Base-by-base conservation (phyloP, 73 alveolate genomes). In the Paramecium pentaurelia region DNA sequence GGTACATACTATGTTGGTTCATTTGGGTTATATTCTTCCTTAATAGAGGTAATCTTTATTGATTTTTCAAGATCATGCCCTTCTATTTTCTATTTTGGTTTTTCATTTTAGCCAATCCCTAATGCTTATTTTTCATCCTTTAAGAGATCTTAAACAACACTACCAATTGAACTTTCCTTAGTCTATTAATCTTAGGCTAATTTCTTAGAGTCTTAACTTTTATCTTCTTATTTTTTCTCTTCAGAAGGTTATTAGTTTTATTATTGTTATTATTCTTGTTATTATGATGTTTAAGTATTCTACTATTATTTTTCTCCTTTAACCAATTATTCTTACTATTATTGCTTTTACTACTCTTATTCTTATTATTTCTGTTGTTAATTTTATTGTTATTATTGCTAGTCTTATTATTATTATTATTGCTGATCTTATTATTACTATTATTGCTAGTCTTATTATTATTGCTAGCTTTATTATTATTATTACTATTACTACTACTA, bases 21-120 rank as follows among this genome's bases (percentile, higher is more conserved):
- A 73, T 73, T 73, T 4, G 87, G 87, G 27, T 73, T 40, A 37
- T 30, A 34, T 73, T 73, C 87, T 12, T 73, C 87, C 36, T 73
- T 73, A n/a, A 73, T 37, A 4, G 60, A 37, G 9, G 8, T 73
- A 11, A 73, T 73, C 40, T 34, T 37, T 18, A 73, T 34, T 12
- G 87, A 73, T 73, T 36, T 37, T 38, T 73, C 87, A 11, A 12
- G 25, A 16, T 40, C 51, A 11, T 32, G 47, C 51, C 27, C 83
- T 64, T 64, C 6, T 32, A 6, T 22, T 14, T 73, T 37, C 8
- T 73, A 1, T 22, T 38, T 73, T 40, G 34, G 36, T 36, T 14
- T 8, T 36, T 73, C 36, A 36, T 32, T 18, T 28, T 64, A 28
- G 2, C 1, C 77, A 60, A 3, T 11, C 16, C 18, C 27, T 54